Percentiles rank a stretch among this genome's conserved stretches.
These are phyloP conservation scores for Hypoxylon fuscum DNA, from an alignment of 495 filamentous ascomycete genomes.

Conservation along the genomic window DNA sequence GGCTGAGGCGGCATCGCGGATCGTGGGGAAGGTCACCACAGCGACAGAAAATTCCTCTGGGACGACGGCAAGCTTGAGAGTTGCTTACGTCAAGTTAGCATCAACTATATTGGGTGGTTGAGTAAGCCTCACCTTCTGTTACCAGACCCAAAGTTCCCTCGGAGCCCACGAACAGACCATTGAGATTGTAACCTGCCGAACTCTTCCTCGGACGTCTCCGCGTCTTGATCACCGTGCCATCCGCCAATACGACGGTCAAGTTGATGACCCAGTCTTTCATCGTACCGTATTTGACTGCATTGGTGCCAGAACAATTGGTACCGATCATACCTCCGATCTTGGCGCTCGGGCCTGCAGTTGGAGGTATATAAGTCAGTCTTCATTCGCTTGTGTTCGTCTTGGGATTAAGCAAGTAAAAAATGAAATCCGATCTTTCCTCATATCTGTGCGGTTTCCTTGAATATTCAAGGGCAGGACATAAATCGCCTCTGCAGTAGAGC, in stretches of 20 bases:
- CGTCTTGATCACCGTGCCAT: slow-evolving; percentile 82
- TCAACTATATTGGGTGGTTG: neutral
- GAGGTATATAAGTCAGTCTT: slow-evolving; percentile 25
- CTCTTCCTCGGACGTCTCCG: slow-evolving; percentile 76
- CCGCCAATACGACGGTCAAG: slow-evolving; percentile 79
- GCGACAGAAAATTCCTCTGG: slow-evolving; percentile 78
- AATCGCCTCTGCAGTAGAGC: neutral
- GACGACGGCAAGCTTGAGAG: slow-evolving; percentile 76
- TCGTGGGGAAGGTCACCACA: slow-evolving; percentile 77
- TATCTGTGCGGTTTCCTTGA: too few relatives aligned
- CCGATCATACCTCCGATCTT: slow-evolving; percentile 81
- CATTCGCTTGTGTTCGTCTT: neutral
- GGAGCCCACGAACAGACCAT: slow-evolving; percentile 77
- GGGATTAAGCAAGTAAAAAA: neutral
- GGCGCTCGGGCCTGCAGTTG: slow-evolving; percentile 62
- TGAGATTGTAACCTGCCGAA: slow-evolving; percentile 84
- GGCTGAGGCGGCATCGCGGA: slow-evolving; percentile 74
- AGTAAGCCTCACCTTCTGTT: slow-evolving; percentile 72
- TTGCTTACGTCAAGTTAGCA: slow-evolving; percentile 50
- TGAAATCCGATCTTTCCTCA: neutral
- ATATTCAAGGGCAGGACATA: too few relatives aligned
- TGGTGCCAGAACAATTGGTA: slow-evolving; percentile 82
- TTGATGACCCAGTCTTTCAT: slow-evolving; percentile 91
- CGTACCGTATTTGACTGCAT: slow-evolving; percentile 82
- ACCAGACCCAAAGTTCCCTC: slow-evolving; percentile 82